A percentile compares a stretch with the other conserved stretches of the same genome.
These are phyloP conservation scores for Cutaneotrichosporon sp. DNA, from an alignment of 1,284 basidiomycete genomes.

Conservation along the genomic window DNA sequence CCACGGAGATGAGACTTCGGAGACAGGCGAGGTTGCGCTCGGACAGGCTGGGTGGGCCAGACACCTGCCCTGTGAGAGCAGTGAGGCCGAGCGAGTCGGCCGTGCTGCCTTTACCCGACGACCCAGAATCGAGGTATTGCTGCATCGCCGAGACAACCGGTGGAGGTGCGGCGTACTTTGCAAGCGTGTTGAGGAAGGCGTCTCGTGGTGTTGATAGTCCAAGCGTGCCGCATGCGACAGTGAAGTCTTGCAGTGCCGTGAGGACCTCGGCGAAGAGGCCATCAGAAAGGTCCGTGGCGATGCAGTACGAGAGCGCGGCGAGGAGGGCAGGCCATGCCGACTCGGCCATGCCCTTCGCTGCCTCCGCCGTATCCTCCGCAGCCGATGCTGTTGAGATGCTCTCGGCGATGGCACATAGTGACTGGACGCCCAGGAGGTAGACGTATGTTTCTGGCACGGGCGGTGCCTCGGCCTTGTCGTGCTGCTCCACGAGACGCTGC, in stretches of 20 bases:
- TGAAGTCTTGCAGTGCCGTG: conserved; percentile 76
- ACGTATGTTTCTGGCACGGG: conserved; percentile 88
- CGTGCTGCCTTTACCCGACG: conserved; percentile 54
- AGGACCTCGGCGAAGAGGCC: conserved; percentile 69
- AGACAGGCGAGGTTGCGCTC: conserved; percentile 89
- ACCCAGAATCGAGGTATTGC: conserved; percentile 60
- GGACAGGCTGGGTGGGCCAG: conserved; percentile 70
- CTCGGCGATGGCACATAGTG: conserved; percentile 81
- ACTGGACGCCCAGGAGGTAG: conserved; percentile 87
- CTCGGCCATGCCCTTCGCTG: conserved; percentile 75
- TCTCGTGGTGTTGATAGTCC: conserved; percentile 83
- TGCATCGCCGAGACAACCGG: conserved; percentile 82
- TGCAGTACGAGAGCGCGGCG: conserved; percentile 82
- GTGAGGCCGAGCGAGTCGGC: conserved; percentile 69
- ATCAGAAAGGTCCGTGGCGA: conserved; percentile 79
- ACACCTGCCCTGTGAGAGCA: conserved; percentile 48
- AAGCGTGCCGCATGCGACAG: conserved; percentile 86
- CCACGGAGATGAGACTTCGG: conserved; percentile 75
- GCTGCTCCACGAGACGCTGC: conserved; percentile 90
- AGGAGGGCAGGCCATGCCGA: conserved; percentile 86
- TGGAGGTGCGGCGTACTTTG: conserved; percentile 84
- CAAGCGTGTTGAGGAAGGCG: conserved; percentile 82
- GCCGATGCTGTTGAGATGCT: conserved; percentile 72
- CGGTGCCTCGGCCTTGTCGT: conserved; percentile 94
- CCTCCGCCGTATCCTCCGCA: conserved; percentile 41